Evolutionary conservation across 1,284 basidiomycete species (phyloP).

Genomic region (Schizophyllum commune): DNA sequence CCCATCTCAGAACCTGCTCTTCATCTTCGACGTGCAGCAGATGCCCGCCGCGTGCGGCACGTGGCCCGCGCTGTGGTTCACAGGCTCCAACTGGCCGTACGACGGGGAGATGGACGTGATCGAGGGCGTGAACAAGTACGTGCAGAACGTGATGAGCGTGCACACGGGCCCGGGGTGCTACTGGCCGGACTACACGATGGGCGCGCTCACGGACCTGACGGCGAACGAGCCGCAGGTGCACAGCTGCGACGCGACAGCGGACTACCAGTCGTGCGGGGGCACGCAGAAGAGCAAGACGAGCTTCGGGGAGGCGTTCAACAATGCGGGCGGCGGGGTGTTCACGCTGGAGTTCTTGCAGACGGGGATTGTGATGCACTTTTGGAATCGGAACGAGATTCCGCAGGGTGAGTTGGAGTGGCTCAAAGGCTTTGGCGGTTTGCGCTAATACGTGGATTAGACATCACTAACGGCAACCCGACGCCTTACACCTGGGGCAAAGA

Average conservation of each 20-base stretch:
- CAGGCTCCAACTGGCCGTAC: constrained; percentile 6
- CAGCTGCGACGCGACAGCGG: constrained; percentile 23
- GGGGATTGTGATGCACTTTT: constrained; percentile 43
- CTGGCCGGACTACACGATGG: constrained; percentile 26
- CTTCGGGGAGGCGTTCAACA: constrained; percentile 42
- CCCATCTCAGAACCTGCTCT: constrained; percentile 35
- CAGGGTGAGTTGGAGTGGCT: constrained; percentile 20
- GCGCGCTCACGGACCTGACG: constrained; percentile 26
- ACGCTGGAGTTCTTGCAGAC: constrained; percentile 44
- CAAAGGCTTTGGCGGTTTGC: neutral
- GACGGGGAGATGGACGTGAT: constrained; percentile 10
- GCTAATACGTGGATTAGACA: constrained; percentile 28
- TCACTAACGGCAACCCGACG: constrained; percentile 22
- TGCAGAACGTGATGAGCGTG: constrained; percentile 35
- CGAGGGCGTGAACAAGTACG: constrained; percentile 12
- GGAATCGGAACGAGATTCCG: neutral
- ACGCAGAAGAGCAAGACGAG: constrained; percentile 27
- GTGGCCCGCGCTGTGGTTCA: constrained; percentile 16
- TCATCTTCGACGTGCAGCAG: constrained; percentile 51
- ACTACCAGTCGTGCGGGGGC: constrained; percentile 33
- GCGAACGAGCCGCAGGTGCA: constrained; percentile 32
- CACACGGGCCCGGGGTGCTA: constrained; percentile 42
- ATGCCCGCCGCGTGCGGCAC: constrained; percentile 61
- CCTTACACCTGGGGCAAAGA: constrained; percentile 52
- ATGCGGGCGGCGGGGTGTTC: constrained; percentile 52